A percentile compares a stretch with the other conserved stretches of the same genome.
Evolutionary conservation across 768 basidiomycete species (phyloP).

Genomic region (Phanerochaete carnosa): DNA sequence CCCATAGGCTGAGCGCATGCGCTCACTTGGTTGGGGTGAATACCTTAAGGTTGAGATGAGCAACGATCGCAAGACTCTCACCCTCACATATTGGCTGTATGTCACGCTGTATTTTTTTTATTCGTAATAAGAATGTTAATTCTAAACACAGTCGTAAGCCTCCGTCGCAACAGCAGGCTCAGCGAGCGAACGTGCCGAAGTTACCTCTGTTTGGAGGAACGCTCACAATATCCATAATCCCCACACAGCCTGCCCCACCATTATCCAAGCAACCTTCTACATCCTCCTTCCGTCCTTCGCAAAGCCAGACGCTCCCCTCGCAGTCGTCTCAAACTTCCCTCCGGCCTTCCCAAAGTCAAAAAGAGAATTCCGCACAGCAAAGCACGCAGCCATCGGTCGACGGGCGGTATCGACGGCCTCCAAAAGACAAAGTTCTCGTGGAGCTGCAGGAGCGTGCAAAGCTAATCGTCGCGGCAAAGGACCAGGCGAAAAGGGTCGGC

Average conservation of each 20-base stretch:
- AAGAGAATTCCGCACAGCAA: neutral
- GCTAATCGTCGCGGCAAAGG: constrained; percentile 25
- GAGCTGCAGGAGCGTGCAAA: constrained; percentile 65
- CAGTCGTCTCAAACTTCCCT: neutral
- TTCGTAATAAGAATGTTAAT: neutral
- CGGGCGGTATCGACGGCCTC: constrained; percentile 49
- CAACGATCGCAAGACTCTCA: constrained; percentile 62
- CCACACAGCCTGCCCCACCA: constrained; percentile 36
- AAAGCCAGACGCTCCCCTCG: neutral
- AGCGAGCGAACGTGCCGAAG: constrained; percentile 31
- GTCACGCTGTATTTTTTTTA: constrained; percentile 15
- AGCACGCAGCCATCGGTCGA: neutral
- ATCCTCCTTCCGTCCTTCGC: neutral
- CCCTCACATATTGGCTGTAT: constrained; percentile 87
- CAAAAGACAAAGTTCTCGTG: constrained; percentile 51
- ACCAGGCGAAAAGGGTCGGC: neutral
- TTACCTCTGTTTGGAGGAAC: constrained; percentile 67
- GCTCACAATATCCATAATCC: constrained; percentile 68
- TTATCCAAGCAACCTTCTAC: neutral
- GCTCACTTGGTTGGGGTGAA: constrained; percentile 84
- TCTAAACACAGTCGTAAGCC: constrained; percentile 35
- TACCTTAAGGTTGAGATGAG: constrained; percentile 70
- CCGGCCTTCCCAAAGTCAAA: neutral
- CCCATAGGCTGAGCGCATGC: constrained; percentile 63
- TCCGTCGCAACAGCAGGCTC: constrained; percentile 23